Base-by-base conservation (phyloP, 345 rosid genomes). In the Salix koriyanagi region DNA sequence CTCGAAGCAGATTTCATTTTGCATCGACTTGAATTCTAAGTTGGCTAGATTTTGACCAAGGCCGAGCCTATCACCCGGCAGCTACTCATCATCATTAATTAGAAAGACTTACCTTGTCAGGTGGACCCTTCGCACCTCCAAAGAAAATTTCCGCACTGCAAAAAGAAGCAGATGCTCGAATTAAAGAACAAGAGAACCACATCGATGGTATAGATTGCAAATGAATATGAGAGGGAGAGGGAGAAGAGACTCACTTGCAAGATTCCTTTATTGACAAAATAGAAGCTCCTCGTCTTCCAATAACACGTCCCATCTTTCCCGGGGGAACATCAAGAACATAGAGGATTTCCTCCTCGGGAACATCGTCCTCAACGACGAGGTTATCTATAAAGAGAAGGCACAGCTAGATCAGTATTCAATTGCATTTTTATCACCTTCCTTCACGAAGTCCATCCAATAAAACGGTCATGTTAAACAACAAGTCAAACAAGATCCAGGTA, bases 71-170 rank as follows among this genome's bases (percentile, higher is more conserved):
- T 67, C 68, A 26, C 12, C 37, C 14, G 26, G 23, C 60, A 4
- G n/a, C 8, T 34, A 5, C 16, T 41, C 2, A 5, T 14, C 15
- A 19, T 1, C 65, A 71, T 23, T 15, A 39, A 65, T 67, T 69
- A 26, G 65, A 44, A 9, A 39, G 61, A 75, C 90, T 79, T 82
- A 93, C 99, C 97, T 95, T 91, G 85, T 95, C 89, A 67, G 94
- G 96, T 81, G 99, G 99, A 73, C 97, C 99, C 76, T 89, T 95
- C 6, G 84, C 65, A 30, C 97, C 97, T 80, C 97, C 99, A 23
- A 86, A 82, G 70, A 89, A 79, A 85, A 95, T 95, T 82, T 91
- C 97, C 1, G 96, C 98, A 21, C 97, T 94, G 90, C 88, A 82
- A 73, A 74, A 75, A 4, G 30, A 72, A 6, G 64, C 70, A 42